Conservation (phyloP, 495 filamentous ascomycete genomes). For the Amorphotheca resinae region DNA sequence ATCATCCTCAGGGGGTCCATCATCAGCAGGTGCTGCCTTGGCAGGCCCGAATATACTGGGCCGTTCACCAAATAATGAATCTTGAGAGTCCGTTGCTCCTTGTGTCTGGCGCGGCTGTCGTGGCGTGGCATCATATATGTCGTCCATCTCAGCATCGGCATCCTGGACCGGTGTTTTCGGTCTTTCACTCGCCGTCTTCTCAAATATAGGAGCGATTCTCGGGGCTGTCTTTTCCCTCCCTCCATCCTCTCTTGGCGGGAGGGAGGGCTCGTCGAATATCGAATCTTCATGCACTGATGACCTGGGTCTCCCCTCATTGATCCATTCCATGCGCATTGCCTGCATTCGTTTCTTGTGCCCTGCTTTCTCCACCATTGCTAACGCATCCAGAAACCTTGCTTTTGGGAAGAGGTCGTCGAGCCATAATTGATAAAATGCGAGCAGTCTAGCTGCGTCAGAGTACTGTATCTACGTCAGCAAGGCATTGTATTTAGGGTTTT, state of each 20-base stretch:
- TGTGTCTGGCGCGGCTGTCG: neutral
- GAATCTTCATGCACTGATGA: conserved; percentile 38
- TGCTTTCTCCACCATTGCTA: conserved; percentile 85
- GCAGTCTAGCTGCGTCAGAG: conserved; percentile 65
- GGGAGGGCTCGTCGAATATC: conserved; percentile 20
- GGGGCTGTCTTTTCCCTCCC: conserved; percentile 24
- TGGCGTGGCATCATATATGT: conserved; percentile 21
- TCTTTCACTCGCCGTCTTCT: conserved; percentile 18
- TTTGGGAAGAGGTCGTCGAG: conserved; percentile 93
- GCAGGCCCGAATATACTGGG: conserved; percentile 11
- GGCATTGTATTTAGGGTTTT: neutral
- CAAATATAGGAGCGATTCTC: conserved; percentile 37
- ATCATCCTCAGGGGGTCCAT: conserved; percentile 34
- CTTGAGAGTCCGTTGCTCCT: conserved; percentile 4
- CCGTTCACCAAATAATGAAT: conserved; percentile 14
- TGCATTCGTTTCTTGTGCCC: conserved; percentile 77
- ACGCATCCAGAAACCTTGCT: conserved; percentile 82
- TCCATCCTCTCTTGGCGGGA: conserved; percentile 16
- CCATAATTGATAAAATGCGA: conserved; percentile 92
- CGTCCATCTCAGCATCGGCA: conserved; percentile 13
- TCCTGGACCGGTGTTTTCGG: conserved; percentile 12
- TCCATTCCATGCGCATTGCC: conserved; percentile 70
- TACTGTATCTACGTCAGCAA: conserved; percentile 58
- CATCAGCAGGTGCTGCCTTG: conserved; percentile 15
- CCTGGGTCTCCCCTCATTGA: conserved; percentile 57